These are phyloP conservation scores for Panicum virgatum DNA, from an alignment of 202 grass and related monocot species.

Conservation along the genomic window DNA sequence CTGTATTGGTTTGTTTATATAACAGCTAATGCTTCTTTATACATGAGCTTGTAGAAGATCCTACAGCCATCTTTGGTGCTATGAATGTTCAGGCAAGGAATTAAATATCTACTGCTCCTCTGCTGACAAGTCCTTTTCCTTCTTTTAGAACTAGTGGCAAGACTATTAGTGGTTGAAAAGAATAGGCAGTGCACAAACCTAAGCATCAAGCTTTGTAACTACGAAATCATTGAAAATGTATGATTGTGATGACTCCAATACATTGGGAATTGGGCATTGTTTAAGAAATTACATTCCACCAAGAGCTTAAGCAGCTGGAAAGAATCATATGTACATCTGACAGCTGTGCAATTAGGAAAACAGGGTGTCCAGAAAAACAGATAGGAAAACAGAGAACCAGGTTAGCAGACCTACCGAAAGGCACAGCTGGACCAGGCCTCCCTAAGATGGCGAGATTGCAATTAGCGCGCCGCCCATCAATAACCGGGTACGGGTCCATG, in stretches of 20 bases:
- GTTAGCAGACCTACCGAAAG: constrained; percentile 62
- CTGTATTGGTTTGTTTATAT: constrained; percentile 29
- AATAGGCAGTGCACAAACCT: not conserved
- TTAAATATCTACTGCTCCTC: not conserved
- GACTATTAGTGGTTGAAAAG: constrained; percentile 29
- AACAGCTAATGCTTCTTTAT: constrained; percentile 16
- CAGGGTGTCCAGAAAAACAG: not conserved
- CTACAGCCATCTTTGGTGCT: not conserved
- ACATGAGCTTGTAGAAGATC: not conserved
- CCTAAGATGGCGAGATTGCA: constrained; percentile 78
- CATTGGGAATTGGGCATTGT: constrained; percentile 29
- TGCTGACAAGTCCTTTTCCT: constrained; percentile 15
- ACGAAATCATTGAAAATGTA: constrained; percentile 29
- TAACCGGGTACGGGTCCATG: constrained; percentile 62
- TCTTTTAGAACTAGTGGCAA: constrained; percentile 19
- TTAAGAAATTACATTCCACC: not conserved
- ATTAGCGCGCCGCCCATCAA: constrained; percentile 66
- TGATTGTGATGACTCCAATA: constrained; percentile 27
- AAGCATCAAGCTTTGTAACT: not conserved
- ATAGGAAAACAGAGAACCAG: not conserved
- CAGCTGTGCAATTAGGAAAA: constrained; percentile 32
- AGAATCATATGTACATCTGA: constrained; percentile 10
- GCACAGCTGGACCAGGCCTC: constrained; percentile 64
- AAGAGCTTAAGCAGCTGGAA: not conserved
- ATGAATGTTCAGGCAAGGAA: not conserved